Evolutionary conservation across 768 basidiomycete genomes (phyloP), one percentile per base, ranked within the genome.

Genomic region (Lactarius tabidus): DNA sequence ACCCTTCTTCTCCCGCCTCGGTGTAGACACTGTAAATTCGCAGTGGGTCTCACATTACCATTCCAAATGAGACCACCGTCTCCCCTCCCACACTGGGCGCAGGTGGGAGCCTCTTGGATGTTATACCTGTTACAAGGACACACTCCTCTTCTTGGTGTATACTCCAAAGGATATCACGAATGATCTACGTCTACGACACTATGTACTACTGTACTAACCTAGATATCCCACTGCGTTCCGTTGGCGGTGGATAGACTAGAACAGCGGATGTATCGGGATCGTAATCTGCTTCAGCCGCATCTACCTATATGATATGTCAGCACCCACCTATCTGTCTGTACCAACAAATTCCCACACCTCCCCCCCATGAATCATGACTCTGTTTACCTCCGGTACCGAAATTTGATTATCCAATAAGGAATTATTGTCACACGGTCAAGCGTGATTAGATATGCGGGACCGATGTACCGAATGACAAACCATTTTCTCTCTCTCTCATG

Each of bases 401-500:
- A 29, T 55, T 36, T 38, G 28, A 9, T 2, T 33, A 20, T n/a
- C n/a, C 6, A 23, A 17, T 60, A 60, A 36, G 45, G 45, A 33
- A 60, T 17, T 4, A 45, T 48, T 36, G 45, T 65, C 64, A 9
- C 64, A 65, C 64, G 57, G 20, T 26, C 33, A 43, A n/a, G 48
- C 20, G 59, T 48, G 59, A 59, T 26, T 33, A 35, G 12, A 38
- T 36, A 59, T 41, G 26, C 6, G 45, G 15, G 17, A 10, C 14
- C 29, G 29, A 14, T 28, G 15, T 17, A 10, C 14, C 29, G 29
- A 18, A 33, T 61, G 59, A 41, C 67, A 62, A 59, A 62, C 52
- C 9, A 33, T 26, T 36, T 57, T 17, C 41, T 57, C 23, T 23
- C 7, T n/a, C 33, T 41, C 29, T 39, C 15, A 95, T 95, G 92